Percentiles rank a stretch among this genome's conserved stretches.
These are phyloP conservation scores for Peronospora farinosa DNA, from an alignment of 352 stramenopile genomes.

Conservation along the genomic window DNA sequence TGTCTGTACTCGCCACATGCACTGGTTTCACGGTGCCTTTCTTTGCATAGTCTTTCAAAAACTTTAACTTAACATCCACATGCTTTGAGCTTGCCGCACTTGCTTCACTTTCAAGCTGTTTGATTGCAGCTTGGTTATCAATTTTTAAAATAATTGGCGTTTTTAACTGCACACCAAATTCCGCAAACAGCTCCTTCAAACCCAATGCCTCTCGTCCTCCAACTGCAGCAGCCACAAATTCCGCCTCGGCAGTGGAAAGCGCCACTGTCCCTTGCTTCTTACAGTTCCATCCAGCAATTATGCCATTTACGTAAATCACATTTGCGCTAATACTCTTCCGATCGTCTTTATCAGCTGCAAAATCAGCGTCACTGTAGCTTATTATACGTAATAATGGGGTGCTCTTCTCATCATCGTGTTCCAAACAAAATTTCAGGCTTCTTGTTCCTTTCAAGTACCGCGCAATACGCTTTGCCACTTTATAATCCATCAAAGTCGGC, in stretches of 20 bases:
- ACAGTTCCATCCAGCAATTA: constrained; percentile 8
- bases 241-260: constrained; percentile 15
- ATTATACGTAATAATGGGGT: not conserved
- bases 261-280: constrained; percentile 17
- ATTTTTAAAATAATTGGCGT: constrained; percentile 2
- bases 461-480: too few relatives aligned
- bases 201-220: constrained; percentile 6
- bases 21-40: too few relatives aligned
- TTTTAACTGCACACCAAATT: constrained; percentile 3
- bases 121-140: constrained; percentile 12
- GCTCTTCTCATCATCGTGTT: not conserved
- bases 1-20: constrained; percentile 1
- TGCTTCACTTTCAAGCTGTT: constrained; percentile 7
- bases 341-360: not conserved
- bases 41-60: constrained; percentile 9
- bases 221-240: constrained; percentile 12
- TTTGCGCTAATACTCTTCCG: constrained; percentile 9
- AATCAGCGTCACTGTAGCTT: constrained; percentile 6
- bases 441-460: too few relatives aligned
- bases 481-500: too few relatives aligned
- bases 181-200: constrained; percentile 7
- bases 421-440: constrained; percentile 24
- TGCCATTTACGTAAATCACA: constrained; percentile 13
- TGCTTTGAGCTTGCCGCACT: constrained; percentile 7
- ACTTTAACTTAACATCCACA: too few relatives aligned